A percentile compares a stretch with the other conserved stretches of the same genome.
phyloP scores from a whole-genome alignment of 768 basidiomycete species.

The Auriculariales sp. region DNA sequence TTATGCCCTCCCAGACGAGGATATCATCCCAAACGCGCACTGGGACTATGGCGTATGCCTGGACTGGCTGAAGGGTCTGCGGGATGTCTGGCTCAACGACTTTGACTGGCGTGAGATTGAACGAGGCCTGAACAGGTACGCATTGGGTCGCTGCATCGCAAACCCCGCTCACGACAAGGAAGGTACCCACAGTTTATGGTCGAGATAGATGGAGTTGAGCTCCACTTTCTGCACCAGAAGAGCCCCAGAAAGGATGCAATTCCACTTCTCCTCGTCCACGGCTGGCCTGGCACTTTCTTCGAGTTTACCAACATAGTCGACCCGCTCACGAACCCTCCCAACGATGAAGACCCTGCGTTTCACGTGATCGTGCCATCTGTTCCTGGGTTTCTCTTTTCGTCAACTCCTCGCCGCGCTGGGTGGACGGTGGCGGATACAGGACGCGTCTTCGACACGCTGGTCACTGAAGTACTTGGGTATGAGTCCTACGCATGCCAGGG shows the following conservation, averaged over 20 bases:
- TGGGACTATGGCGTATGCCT: not conserved
- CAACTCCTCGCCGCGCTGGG: not conserved
- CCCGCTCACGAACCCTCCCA: slow-evolving; percentile 14
- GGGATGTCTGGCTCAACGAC: not conserved
- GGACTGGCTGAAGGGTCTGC: not conserved
- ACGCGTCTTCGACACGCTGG: not conserved
- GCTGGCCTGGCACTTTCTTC: slow-evolving; percentile 22
- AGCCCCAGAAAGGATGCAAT: slow-evolving; percentile 4
- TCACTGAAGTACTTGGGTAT: not conserved
- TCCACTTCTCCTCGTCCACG: slow-evolving; percentile 8
- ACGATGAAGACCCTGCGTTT: slow-evolving; percentile 18
- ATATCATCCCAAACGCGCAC: not conserved
- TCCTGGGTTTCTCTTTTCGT: not conserved
- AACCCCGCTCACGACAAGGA: no score
- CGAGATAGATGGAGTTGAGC: slow-evolving; percentile 1
- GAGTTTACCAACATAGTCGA: slow-evolving; percentile 19
- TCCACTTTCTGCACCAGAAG: slow-evolving; percentile 9
- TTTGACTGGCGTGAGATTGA: slow-evolving; percentile 6
- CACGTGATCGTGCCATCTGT: slow-evolving; percentile 13
- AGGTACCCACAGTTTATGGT: not conserved
- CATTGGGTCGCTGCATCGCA: not conserved
- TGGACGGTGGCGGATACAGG: not conserved
- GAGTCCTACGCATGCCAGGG: not conserved
- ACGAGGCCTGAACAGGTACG: slow-evolving; percentile 1
- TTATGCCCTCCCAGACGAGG: not conserved